Base-by-base conservation (phyloP, 148 eudicot genomes). In the Bassia scoparia region DNA sequence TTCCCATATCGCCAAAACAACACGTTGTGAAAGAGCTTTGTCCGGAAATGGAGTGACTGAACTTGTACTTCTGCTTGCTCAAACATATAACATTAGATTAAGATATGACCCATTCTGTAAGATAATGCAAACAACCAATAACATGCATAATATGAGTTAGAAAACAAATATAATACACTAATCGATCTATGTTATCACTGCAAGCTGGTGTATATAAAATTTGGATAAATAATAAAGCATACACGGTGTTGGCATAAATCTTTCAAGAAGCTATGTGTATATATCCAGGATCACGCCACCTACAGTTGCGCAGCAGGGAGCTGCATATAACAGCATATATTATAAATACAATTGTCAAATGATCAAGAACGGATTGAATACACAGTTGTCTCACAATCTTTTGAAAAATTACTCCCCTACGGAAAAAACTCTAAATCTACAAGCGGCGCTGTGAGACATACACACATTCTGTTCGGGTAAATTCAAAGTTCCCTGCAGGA, bases 281-380 rank as follows among this genome's bases (percentile, higher is more conserved):
- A 78, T 84, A 90, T 37, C 96, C 97, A 48, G 96, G 96, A 79
- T 92, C 93, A 61, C 93, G 96, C 97, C 97, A 27, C 95, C 97
- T 68, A 91, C 92, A 14, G 95, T 87, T 55, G 74, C 50, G 95
- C 97, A 35, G 97, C n/a, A 96, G 81, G 89, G 74, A 61, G 85
- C 97, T 92, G 72, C 78, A 69, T 26, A 31, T 7, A 26, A 24
- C 17, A 17, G 27, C 61, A 26, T 14, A 23, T 10, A 26, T 56
- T 12, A 56, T 27, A 54, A 8, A 18, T 0, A 7, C 10, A n/a
- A 7, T 54, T 5, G 9, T 54, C 2, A n/a, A 54, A 23, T 3
- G 0, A 2, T 54, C 26, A 23, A 54, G 12, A 4, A 53, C 14
- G 12, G 8, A 23, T 54, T 54, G 29, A 54, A n/a, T 54, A 54